Base-by-base conservation (phyloP, 2,329 filamentous ascomycete genomes). In the Cladosporium sp. region DNA sequence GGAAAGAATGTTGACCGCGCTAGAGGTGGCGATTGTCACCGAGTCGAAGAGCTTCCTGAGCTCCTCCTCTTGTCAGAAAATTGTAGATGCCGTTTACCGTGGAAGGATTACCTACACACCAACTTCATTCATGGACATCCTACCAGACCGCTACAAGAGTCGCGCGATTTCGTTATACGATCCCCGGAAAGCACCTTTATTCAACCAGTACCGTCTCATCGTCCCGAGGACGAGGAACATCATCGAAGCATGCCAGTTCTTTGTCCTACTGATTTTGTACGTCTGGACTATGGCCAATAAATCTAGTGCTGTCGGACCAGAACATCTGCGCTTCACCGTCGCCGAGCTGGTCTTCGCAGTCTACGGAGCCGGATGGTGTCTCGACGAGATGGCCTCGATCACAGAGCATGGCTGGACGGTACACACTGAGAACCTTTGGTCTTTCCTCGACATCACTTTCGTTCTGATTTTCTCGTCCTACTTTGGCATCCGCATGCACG, bases 361-460 rank as follows among this genome's bases (percentile, higher is more conserved):
- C 1, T 96, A 92, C 73, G 87, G 88, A 1, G 86, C 89, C 67
- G 92, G 92, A 21, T 95, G 92, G 91, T 87, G 87, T 2, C 79
- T 93, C 34, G 91, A 94, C 74, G 90, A 92, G 72, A 86, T 92
- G 72, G 89, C 90, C 1, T 91, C 90, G 0, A 89, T 93, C 30
- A 76, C 92, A 18, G 91, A 91, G 69, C 91, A 95, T 74, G 83
- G 85, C 58, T 88, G 91, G 91, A 86, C 87, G 65, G 91, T 95
- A 1, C 93, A 95, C 73, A 93, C 91, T 0, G 91, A 96, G 75
- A 94, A 95, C 71, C 80, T 96, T 3, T 96, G 92, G 92, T 92
- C 91, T 0, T 95, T 96, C 72, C 84, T 96, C 18, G 92, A 95
- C 75, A 88, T 94, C 56, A 87, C 87, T 5, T 96, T 94, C 72